Evolutionary conservation across 192 early-diverging fungal genomes (phyloP), one percentile per base, ranked within the genome.

Genomic region (Backusella australiensis): DNA sequence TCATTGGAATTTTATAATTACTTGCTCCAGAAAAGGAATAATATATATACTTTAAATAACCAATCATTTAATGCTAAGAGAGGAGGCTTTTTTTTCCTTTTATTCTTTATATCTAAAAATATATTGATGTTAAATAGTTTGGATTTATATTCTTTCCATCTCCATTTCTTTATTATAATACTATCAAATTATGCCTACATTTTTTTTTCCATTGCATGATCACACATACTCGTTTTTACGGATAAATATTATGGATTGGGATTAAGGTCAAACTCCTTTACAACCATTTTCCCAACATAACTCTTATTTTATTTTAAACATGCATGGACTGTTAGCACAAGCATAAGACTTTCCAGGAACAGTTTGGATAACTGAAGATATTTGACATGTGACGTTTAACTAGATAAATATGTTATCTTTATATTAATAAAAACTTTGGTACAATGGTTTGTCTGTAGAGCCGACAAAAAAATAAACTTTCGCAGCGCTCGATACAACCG

Each of bases 11-110:
- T 59, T 59, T 23, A 59, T 59, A 59, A 59, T 59, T 59, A 59
- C 53, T 59, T 59, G n/a, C n/a, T 23, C 53, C 23, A 59, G 53
- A 59, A 59, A 59, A 59, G 53, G 53, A 23, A 59, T 59, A 59
- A 59, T 59, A 12, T 23, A 59, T 1, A 59, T 23, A 23, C 53
- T 59, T 11, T 59, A 59, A 26, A 26, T 59, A 59, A 59, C 53
- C 53, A 59, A 59, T 59, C 53, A 59, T 59, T 23, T 23, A 26
- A 12, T 23, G 17, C 9, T 23, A 26, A 53, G 53, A 11, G 11
- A 2, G 9, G 11, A 39, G 38, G 38, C 38, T 9, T 26, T 59
- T 59, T 59, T 59, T 59, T 59, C 52, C 7, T 12, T 32, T 32
- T 59, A 1, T 26, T 59, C 5, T 59, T 56, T 26, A 6, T 59